Evolutionary conservation across 2,329 filamentous ascomycete genomes (phyloP), one percentile per base, ranked within the genome.

Genomic region (Rachicladosporium sp.): DNA sequence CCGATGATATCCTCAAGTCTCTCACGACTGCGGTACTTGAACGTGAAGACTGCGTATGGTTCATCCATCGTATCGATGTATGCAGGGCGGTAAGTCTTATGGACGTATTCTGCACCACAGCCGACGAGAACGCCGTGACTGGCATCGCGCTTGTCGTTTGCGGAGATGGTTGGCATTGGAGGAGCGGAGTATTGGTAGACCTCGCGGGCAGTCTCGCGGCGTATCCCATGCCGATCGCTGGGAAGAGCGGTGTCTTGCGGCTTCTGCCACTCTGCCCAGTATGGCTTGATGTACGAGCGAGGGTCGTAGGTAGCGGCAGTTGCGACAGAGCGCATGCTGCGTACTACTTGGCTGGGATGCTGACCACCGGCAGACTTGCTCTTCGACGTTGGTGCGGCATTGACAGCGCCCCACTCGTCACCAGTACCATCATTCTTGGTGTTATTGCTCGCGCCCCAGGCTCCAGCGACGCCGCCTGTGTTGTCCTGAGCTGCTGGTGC

Each of bases 1-100:
- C 46, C 48, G 11, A 65, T 49, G 27, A 66, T 56, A 32, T 52
- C 46, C 44, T 58, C 52, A 29, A 69, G 46, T 10, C 52, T 49
- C 30, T 45, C 47, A 36, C 43, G 50, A 38, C 54, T 60, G 2
- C 66, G 58, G 42, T 68, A 69, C 38, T 64, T 64, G 58, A 69
- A 70, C n/a, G 58, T 57, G 48, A 70, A 69, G 8, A 69, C 60
- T 0, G 65, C 67, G 42, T 66, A 69, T 13, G 63, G 61, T 34
- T 46, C 39, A 10, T 54, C 45, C 49, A 62, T 54, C 0, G 43
- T 40, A 46, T 69, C 66, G 4, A 68, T 32, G 42, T 69, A 69
- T 31, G 56, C 50, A 2, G 65, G 65, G 4, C 57, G 45, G 1
- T 51, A 51, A 1, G 58, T 45, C 0, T 50, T 48, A 43, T 69